A percentile compares a stretch with the other conserved stretches of the same genome.
Conservation (phyloP, 441 rosid species). For the Bocquillonia castaneifolia region DNA sequence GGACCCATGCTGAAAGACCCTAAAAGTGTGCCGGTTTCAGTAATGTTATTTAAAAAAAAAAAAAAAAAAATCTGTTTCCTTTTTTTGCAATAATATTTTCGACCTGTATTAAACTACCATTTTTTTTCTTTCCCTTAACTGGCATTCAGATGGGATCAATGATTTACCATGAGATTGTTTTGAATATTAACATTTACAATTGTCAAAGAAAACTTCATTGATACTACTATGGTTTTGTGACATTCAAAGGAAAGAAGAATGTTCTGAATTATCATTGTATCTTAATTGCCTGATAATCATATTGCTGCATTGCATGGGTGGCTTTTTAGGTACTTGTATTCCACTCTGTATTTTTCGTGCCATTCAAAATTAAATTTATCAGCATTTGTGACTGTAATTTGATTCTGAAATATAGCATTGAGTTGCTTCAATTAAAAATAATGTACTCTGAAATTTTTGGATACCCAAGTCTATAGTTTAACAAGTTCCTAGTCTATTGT, state of each 20-base stretch:
- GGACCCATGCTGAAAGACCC: background rate
- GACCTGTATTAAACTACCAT: background rate
- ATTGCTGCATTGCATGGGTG: background rate
- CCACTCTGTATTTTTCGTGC: too few relatives aligned
- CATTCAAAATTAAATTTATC: background rate
- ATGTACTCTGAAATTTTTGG: background rate
- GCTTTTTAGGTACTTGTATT: background rate
- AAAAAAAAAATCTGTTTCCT: background rate
- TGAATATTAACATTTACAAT: background rate
- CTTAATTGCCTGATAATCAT: background rate
- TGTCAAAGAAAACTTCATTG: background rate
- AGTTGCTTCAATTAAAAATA: too few relatives aligned
- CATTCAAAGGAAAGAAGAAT: background rate
- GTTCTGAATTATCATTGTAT: background rate
- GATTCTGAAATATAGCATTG: background rate
- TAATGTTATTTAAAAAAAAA: background rate
- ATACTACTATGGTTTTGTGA: background rate
- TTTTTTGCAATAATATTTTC: background rate
- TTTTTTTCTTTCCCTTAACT: background rate
- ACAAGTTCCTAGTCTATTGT: background rate
- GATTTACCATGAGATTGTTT: background rate
- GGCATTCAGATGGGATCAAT: background rate
- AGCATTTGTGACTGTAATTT: background rate
- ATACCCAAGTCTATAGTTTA: background rate
- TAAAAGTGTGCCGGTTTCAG: constrained; percentile 1